Conservation (phyloP, 805 yeast genomes). For the Helenozyma baotianmanensis region DNA sequence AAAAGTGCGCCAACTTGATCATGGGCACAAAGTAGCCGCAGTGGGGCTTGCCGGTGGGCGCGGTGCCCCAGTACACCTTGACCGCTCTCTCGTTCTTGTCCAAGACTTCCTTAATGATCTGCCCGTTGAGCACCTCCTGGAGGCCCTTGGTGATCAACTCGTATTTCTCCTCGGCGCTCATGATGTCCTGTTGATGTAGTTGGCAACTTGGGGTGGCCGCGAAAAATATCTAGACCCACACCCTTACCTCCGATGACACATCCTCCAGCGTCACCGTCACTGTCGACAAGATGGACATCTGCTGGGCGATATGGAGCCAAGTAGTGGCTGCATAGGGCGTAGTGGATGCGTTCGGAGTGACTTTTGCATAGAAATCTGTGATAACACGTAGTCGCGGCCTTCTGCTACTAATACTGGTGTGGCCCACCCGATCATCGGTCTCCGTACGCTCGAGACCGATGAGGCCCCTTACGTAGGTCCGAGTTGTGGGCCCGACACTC, state of each 20-base stretch:
- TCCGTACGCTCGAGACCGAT: too few relatives aligned
- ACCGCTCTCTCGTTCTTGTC: slow-evolving; percentile 79
- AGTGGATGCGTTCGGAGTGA: too few relatives aligned
- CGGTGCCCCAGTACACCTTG: slow-evolving; percentile 97
- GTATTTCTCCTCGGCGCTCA: slow-evolving; percentile 60
- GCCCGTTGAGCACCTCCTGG: slow-evolving; percentile 87
- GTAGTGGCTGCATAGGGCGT: too few relatives aligned
- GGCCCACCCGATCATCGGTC: too few relatives aligned
- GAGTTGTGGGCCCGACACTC: too few relatives aligned
- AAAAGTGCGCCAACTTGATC: slow-evolving; percentile 92
- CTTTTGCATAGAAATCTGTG: too few relatives aligned
- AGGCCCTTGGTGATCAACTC: slow-evolving; percentile 76
- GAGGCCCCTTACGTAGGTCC: too few relatives aligned
- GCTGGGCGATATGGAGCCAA: too few relatives aligned
- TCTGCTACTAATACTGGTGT: too few relatives aligned
- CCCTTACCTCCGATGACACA: slow-evolving; percentile 1
- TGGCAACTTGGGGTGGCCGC: neutral
- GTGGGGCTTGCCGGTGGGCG: slow-evolving; percentile 98
- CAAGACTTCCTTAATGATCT: slow-evolving; percentile 78
- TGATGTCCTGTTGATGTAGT: slow-evolving; percentile 15
- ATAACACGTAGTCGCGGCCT: too few relatives aligned
- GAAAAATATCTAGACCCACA: neutral
- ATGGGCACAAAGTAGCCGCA: slow-evolving; percentile 98
- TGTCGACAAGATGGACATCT: too few relatives aligned
- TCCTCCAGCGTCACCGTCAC: neutral